Base-by-base conservation (phyloP, 1,139 yeast species). In the Magnusiomyces suaveolens region DNA sequence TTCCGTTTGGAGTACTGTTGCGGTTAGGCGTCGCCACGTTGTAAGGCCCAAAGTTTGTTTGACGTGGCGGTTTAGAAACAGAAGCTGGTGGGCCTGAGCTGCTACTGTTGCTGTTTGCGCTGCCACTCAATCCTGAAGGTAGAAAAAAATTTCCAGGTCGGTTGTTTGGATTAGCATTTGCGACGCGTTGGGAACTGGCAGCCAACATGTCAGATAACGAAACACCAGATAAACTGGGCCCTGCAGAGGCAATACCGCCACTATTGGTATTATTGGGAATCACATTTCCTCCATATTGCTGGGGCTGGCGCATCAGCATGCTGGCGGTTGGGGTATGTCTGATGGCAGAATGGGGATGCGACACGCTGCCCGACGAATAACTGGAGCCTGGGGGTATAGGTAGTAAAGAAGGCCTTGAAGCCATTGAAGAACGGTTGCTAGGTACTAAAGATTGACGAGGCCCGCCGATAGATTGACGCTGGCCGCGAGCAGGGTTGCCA, bases 371-470 rank as follows among this genome's bases (percentile, higher is more conserved):
- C 16, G 56, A 18, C 23, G 51, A 51, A n/a, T n/a, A n/a, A n/a
- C n/a, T n/a, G 6, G 54, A 52, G 8, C 46, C 51, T 3, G 53
- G 26, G 2, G 54, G 50, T 8, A 49, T 16, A 6, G 54, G 52
- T 1, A 52, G 52, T 20, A 53, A 23, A 6, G 52, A 47, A 51
- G 52, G 50, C 44, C 57, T 41, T n/a, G 51, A 21, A 14, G 36
- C 24, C 38, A 29, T 6, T 3, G 46, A 38, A 51, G 41, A 32
- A 12, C 36, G 36, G 14, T 32, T 32, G 36, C 54, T 48, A 23
- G 52, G 50, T 16, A 54, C 33, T 38, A 59, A 53, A 8, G 61
- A 59, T 32, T 33, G 54, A 12, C 62, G 56, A 24, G 59, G 50
- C 25, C 46, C 46, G 21, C 23, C 14, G 47, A 44, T 38, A 4